Base-by-base conservation (phyloP, 345 rosid genomes). In the Arabidopsis suecica region DNA sequence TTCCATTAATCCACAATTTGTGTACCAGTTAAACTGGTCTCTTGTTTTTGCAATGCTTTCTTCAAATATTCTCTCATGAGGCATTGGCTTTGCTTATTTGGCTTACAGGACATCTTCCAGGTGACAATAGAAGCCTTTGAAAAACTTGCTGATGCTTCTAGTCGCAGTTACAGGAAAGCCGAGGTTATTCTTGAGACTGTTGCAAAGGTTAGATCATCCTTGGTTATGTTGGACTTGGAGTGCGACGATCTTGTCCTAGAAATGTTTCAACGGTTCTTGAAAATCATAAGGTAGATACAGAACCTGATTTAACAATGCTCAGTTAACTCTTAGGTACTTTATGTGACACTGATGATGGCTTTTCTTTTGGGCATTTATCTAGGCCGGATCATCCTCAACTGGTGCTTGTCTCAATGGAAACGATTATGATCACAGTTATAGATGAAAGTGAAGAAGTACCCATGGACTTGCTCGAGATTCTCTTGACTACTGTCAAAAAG, bases 221-320 rank as follows among this genome's bases (percentile, higher is more conserved):
- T 91, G 82, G 76, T 93, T 77, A 89, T 93, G 97, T 75, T 89
- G 79, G 96, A 93, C 80, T 88, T 91, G 51, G 87, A 87, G 80
- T 84, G 88, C 44, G 88, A 91, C 61, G 80, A 68, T 57, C 81
- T 89, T 70, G 81, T 89, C 41, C 34, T 82, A 9, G 84, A 87
- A 61, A 88, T 91, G 91, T 89, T 93, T 82, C 84, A 68, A 22
- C 80, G 51, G 66, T 86, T 89, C 74, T 81, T 91, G 63, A 80
- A 79, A 71, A 78, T 69, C 68, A 79, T 84, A 25, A 79, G 91
- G 98, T 91, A 84, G 25, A 23, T 16, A 63, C 58, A 50, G 12
- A 70, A 56, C 66, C 13, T 48, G 18, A 5, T 14, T 44, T 34
- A n/a, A 14, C 20, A 59, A 5, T 33, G 38, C 51, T 58, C 13